Base-by-base conservation (phyloP, 352 stramenopile species). In the Phytophthora palmivora region DNA sequence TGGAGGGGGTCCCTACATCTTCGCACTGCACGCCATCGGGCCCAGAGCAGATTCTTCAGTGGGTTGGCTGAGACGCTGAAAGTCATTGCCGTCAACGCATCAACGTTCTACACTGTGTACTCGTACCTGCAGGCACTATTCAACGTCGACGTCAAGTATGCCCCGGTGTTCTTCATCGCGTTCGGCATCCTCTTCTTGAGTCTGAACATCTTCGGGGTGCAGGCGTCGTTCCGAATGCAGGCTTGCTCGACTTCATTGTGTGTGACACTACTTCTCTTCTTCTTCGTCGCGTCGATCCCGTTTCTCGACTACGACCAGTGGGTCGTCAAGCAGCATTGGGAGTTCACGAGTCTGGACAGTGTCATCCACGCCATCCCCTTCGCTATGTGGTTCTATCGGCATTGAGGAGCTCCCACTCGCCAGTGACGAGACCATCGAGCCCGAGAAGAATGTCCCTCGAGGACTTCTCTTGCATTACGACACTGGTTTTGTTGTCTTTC, bases 391-490 rank as follows among this genome's bases (percentile, higher is more conserved):
- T 70, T 70, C 21, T 70, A 70, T 70, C 11, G 62, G 62, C 4
- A 70, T 70, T 15, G 62, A 92, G 53, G 83, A 90, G 56, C 76
- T 92, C 5, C 83, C 83, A 28, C 83, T 92, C 28, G 83, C 83
- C 1, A 76, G 83, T 24, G 81, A 92, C 48, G 83, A 91, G 49
- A 89, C 83, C 18, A 88, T 92, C 55, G 79, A 92, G 30, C 83
- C 83, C 7, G 73, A 78, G 56, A 79, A 82, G 55, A 92, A 91
- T 65, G 84, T 92, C 60, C 81, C 83, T 4, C 64, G 67, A 21
- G 82, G 80, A 2, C 59, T 92, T 24, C 50, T 88, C 34, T 63
- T 88, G 74, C 19, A 89, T 91, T 49, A 14, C 52, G 15, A 87
- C 79, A 21, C 69, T 91, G 26, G 52, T 91, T 11, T 63, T 79